Evolutionary conservation across 1,284 basidiomycete species (phyloP), one percentile per base, ranked within the genome.

Genomic region (Tetrapyrgos nigripes): DNA sequence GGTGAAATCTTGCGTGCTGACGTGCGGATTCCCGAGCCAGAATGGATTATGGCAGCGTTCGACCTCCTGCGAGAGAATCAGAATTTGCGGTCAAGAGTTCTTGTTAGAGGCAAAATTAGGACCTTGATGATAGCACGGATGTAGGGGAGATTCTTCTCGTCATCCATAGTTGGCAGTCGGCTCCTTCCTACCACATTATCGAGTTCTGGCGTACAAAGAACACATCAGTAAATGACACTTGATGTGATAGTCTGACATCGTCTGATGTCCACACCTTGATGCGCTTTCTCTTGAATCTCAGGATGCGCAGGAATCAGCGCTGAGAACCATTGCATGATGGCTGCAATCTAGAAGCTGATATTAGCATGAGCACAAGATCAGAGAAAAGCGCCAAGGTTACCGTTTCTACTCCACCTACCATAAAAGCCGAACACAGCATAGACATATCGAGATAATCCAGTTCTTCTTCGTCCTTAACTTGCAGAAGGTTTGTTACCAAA

Each of bases 1-100:
- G 11, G 71, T 72, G 61, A 76, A 76, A 62, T 79, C 77, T 53
- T 75, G 66, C 3, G 66, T 74, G 14, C 68, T 71, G 43, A 62
- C 70, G 61, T 80, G 74, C 3, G 78, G 76, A 23, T 76, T 77
- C 17, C 67, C 76, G 45, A 75, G 61, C 77, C 77, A 80, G 64
- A 79, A 78, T 4, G 77, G 76, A 45, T 70, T 68, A 60, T 78
- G 77, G 8, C 65, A 61, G 3, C 73, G 73, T 55, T 73, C 62
- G 26, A 75, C 64, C 27, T 57, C 29, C 21, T 50, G 31, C 9
- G 66, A 70, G n/a, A n/a, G n/a, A n/a, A n/a, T n/a, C n/a, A n/a
- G n/a, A n/a, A n/a, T n/a, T n/a, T n/a, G n/a, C n/a, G n/a, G n/a
- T n/a, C n/a, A n/a, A n/a, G n/a, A n/a, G n/a, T n/a, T n/a, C n/a